A percentile compares a stretch with the other conserved stretches of the same genome.
Evolutionary conservation across 1,284 basidiomycete species (phyloP).

Genomic region (Microbotryum lychnidis-dioicae): DNA sequence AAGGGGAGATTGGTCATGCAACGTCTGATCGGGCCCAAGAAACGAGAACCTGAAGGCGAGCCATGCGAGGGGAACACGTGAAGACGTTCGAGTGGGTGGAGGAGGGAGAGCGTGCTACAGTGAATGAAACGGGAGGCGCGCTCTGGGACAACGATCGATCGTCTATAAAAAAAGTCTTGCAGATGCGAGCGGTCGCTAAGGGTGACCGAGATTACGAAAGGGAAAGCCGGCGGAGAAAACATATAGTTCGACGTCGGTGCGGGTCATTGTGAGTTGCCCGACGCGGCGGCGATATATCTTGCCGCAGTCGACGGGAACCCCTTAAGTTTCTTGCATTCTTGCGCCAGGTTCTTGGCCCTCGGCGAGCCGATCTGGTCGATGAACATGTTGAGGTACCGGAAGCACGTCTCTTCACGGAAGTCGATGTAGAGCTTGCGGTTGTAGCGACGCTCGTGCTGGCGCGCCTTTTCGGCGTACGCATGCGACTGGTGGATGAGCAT

Average conservation of each 20-base stretch:
- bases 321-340: constrained; percentile 37
- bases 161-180: no score
- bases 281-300: constrained; percentile 14
- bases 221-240: background rate
- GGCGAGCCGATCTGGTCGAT: constrained; percentile 29
- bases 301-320: constrained; percentile 26
- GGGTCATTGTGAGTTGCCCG: background rate
- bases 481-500: constrained; percentile 76
- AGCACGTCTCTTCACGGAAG: constrained; percentile 38
- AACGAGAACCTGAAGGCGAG: no score
- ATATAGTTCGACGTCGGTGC: background rate
- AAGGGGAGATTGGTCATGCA: no score
- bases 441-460: constrained; percentile 50
- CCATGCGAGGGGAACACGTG: no score
- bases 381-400: constrained; percentile 36
- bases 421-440: constrained; percentile 69
- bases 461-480: constrained; percentile 57
- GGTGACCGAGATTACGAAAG: background rate
- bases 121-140: no score
- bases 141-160: no score
- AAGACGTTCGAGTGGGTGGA: no score
- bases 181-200: background rate
- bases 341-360: constrained; percentile 29
- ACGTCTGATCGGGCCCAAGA: no score
- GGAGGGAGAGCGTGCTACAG: no score